Conservation (phyloP, 352 stramenopile genomes). For the Phytophthora chlamydospora region DNA sequence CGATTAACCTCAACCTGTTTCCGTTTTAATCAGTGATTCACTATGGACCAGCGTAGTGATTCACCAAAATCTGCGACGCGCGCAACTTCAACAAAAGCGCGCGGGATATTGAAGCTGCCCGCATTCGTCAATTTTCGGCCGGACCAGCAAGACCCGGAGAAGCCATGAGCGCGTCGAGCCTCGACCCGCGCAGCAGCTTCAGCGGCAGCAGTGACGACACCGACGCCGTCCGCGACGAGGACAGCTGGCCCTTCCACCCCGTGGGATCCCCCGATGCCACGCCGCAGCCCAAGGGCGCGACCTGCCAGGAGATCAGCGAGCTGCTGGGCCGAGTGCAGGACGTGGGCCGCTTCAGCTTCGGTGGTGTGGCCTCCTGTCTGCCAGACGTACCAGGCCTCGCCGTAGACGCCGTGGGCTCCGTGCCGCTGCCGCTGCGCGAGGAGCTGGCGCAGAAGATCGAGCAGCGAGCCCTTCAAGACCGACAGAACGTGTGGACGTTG, state of each 20-base stretch:
- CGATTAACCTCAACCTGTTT: neutral
- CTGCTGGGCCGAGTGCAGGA: conserved; percentile 7
- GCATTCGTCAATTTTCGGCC: conserved; percentile 1
- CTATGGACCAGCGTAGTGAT: neutral
- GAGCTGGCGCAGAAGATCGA: neutral
- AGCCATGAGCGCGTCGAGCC: neutral
- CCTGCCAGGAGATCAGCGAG: conserved; percentile 14
- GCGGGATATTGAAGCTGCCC: conserved; percentile 4
- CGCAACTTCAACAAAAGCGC: neutral
- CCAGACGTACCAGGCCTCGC: conserved; percentile 7
- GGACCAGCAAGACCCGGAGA: neutral
- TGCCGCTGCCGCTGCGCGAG: conserved; percentile 3
- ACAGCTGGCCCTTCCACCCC: conserved; percentile 7
- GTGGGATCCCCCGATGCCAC: conserved; percentile 1
- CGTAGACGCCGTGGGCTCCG: neutral
- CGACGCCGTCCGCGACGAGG: neutral
- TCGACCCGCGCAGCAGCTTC: neutral
- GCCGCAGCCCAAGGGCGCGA: conserved; percentile 2
- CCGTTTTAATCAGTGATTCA: conserved; percentile 7
- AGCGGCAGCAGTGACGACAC: neutral
- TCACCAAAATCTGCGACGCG: conserved; percentile 13
- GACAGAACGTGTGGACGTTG: conserved; percentile 1
- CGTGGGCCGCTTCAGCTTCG: conserved; percentile 1
- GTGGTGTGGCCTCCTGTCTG: neutral
- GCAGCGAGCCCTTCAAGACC: neutral